Conservation (phyloP, 78 protist genomes). For the Dictyostelium intermedium region DNA sequence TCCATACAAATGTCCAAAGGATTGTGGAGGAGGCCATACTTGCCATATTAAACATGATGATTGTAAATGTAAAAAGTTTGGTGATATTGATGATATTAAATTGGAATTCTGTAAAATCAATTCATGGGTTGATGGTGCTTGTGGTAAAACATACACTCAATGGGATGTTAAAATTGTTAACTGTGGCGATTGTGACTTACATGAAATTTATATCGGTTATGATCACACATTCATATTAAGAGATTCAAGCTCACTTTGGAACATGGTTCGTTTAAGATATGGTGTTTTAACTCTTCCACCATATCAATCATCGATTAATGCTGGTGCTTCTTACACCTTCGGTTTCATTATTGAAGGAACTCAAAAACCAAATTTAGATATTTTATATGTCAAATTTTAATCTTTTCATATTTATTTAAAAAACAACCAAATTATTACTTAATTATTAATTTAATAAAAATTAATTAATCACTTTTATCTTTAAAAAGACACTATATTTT, state of each 20-base stretch:
- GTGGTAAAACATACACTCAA: slow-evolving; percentile 25
- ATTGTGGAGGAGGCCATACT: background rate
- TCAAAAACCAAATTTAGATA: background rate
- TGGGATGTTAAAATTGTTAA: slow-evolving; percentile 14
- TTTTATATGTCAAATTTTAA: background rate
- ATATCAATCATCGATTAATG: slow-evolving; percentile 19
- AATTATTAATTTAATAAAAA: too few species aligned
- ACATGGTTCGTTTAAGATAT: background rate
- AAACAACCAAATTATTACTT: too few species aligned
- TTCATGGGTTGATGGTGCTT: background rate
- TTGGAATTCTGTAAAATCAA: background rate
- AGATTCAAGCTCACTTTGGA: slow-evolving; percentile 17
- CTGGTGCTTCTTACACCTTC: slow-evolving; percentile 25
- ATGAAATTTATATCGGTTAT: slow-evolving; percentile 9
- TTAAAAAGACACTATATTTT: too few species aligned
- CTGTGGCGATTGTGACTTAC: background rate
- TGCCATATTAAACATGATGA: background rate
- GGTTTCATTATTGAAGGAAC: slow-evolving; percentile 46
- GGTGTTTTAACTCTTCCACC: slow-evolving; percentile 12
- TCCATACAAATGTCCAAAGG: background rate
- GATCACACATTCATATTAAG: slow-evolving; percentile 18
- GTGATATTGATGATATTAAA: background rate
- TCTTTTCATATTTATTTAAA: background rate
- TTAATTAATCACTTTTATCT: too few species aligned
- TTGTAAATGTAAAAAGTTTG: background rate